phyloP scores from a whole-genome alignment of 805 yeast genomes.

The Scheffersomyces stipitis region DNA sequence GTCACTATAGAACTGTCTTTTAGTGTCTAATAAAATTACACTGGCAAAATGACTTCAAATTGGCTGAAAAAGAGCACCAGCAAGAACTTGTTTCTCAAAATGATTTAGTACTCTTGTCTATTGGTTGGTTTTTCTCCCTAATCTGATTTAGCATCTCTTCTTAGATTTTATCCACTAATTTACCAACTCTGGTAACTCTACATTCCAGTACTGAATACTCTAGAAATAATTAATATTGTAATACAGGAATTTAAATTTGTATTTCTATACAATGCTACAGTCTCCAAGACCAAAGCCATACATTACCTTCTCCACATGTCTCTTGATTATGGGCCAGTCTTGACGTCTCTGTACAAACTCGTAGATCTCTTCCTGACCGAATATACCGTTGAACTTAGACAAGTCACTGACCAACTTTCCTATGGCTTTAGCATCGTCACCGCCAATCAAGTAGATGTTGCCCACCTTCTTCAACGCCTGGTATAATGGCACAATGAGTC shows the following conservation, averaged over 20 bases:
- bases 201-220: slow-evolving; percentile 13
- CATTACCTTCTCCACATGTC: slow-evolving; percentile 90
- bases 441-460: slow-evolving; percentile 71
- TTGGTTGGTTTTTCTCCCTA: no score
- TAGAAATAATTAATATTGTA: no score
- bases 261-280: slow-evolving; percentile 53
- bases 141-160: no score
- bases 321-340: slow-evolving; percentile 79
- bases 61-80: no score
- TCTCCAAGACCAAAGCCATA: slow-evolving; percentile 85
- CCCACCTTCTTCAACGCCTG: slow-evolving; percentile 83
- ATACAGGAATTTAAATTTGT: background rate
- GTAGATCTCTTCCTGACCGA: slow-evolving; percentile 90
- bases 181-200: background rate
- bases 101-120: no score
- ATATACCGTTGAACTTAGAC: slow-evolving; percentile 82
- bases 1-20: no score
- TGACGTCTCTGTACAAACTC: slow-evolving; percentile 84
- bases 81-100: no score
- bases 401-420: slow-evolving; percentile 83
- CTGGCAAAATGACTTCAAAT: no score
- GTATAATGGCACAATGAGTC: slow-evolving; percentile 71
- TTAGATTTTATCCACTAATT: slow-evolving; percentile 15
- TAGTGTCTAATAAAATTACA: no score
- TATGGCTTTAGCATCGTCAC: slow-evolving; percentile 74